A percentile compares a stretch with the other conserved stretches of the same genome.
Evolutionary conservation across 2,329 filamentous ascomycete species (phyloP).

Genomic region (Apiospora marii): DNA sequence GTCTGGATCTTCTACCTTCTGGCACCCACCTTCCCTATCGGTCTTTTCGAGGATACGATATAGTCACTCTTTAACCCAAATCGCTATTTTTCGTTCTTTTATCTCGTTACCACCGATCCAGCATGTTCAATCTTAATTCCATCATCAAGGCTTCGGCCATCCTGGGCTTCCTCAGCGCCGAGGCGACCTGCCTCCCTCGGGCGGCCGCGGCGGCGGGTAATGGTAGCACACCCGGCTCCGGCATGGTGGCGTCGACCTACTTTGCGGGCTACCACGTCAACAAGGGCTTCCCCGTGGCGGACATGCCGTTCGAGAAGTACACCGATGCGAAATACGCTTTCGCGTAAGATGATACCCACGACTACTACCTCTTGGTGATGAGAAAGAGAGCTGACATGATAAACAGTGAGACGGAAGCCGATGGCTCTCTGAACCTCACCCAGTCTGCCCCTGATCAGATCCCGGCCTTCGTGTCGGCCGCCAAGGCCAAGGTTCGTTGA

Average conservation of each 20-base stretch:
- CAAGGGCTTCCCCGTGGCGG: conserved; percentile 27
- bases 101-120: neutral
- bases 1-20: neutral
- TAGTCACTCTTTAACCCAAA: neutral
- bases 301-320: conserved; percentile 31
- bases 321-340: conserved; percentile 32
- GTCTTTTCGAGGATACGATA: conserved; percentile 13
- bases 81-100: neutral
- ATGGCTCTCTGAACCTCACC: conserved; percentile 27
- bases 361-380: neutral
- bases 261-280: conserved; percentile 33
- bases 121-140: conserved; percentile 14
- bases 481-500: conserved; percentile 22
- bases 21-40: conserved; percentile 20
- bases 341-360: conserved; percentile 4
- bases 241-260: conserved; percentile 24
- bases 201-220: neutral
- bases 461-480: conserved; percentile 29
- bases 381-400: neutral
- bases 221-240: neutral
- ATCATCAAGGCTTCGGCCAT: conserved; percentile 17
- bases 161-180: conserved; percentile 6
- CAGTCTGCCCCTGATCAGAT: conserved; percentile 26
- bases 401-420: conserved; percentile 24
- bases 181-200: conserved; percentile 4